Evolutionary conservation across 2,329 filamentous ascomycete genomes (phyloP).

Genomic region (Elsinoe batatas): DNA sequence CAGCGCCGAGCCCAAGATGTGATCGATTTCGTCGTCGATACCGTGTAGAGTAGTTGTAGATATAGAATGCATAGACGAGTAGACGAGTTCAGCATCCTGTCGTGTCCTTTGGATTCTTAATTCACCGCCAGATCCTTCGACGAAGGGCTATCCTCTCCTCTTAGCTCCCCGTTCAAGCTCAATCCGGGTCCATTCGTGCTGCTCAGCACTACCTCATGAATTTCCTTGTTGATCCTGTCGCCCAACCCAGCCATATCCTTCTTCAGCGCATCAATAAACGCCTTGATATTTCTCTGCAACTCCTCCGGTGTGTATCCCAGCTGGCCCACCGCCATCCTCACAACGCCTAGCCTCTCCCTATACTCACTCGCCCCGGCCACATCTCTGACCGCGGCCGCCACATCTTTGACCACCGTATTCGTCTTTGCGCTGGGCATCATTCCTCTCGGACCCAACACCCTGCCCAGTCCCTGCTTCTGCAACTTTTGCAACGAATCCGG

Average conservation of each 20-base stretch:
- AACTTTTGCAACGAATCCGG: conserved; percentile 65
- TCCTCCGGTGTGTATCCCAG: conserved; percentile 79
- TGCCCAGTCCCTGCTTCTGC: conserved; percentile 69
- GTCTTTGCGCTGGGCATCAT: conserved; percentile 86
- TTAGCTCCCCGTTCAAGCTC: conserved; percentile 73
- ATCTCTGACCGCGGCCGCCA: conserved; percentile 64
- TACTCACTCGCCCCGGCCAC: conserved; percentile 80
- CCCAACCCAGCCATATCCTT: conserved; percentile 59
- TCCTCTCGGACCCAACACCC: conserved; percentile 76
- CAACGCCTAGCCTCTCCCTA: conserved; percentile 72
- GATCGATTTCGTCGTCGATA: not conserved
- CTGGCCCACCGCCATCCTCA: conserved; percentile 85
- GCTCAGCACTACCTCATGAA: conserved; percentile 71
- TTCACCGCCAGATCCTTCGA: conserved; percentile 27
- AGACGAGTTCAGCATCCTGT: not conserved
- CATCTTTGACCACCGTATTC: conserved; percentile 78
- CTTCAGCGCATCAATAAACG: conserved; percentile 67
- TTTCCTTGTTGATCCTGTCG: conserved; percentile 57
- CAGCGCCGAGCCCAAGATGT: conserved; percentile 39
- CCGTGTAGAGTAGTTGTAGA: conserved; percentile 10
- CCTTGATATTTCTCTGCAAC: conserved; percentile 73
- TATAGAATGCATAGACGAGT: not conserved
- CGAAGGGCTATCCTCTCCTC: conserved; percentile 46
- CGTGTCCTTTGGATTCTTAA: conserved; percentile 11
- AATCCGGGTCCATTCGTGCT: conserved; percentile 81